Base-by-base conservation (phyloP, 2,329 filamentous ascomycete genomes). In the Penicillium aurantiogriseum region DNA sequence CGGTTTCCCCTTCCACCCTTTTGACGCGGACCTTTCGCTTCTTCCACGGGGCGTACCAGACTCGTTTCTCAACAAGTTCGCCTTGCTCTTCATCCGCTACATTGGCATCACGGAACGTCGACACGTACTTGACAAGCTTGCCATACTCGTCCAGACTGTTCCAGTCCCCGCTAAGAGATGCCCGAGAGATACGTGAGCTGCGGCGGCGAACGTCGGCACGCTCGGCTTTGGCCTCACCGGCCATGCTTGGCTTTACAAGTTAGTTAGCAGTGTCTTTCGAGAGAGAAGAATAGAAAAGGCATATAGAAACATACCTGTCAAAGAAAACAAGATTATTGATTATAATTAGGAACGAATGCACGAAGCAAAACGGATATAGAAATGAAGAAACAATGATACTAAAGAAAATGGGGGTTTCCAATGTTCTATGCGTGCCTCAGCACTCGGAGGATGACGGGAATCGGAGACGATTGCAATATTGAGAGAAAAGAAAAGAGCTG, bases 111-210 rank as follows among this genome's bases (percentile, higher is more conserved):
- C 83, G 82, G 75, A 87, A 88, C 63, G 83, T 85, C 48, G 85
- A 86, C 67, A 88, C 87, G 76, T 85, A 88, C 73, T 85, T 84
- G 65, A 87, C 84, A 38, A 88, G 80, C 56, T 85, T 85, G 62
- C 83, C 83, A 73, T 88, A 88, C 73, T 88, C 86, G 73, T 87
- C 85, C 72, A 75, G 62, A 31, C 65, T 71, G 3, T 64, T 61
- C 42, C 62, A 71, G 52, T 73, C 71, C 43, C 72, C 67, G 23
- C 69, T 71, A 38, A 71, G 60, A 29, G 73, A 75, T 3, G 68
- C 67, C 15, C 72, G 71, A 21, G 73, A 75, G 51, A 75, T 68
- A 40, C 72, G 73, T 15, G 73, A 75, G 49, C 67, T 55, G 23
- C 69, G 71, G 36, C 69, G 71, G 27, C 70, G 60, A 15, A 33